Conservation (phyloP, 441 rosid species). For the Geranium incanum region DNA sequence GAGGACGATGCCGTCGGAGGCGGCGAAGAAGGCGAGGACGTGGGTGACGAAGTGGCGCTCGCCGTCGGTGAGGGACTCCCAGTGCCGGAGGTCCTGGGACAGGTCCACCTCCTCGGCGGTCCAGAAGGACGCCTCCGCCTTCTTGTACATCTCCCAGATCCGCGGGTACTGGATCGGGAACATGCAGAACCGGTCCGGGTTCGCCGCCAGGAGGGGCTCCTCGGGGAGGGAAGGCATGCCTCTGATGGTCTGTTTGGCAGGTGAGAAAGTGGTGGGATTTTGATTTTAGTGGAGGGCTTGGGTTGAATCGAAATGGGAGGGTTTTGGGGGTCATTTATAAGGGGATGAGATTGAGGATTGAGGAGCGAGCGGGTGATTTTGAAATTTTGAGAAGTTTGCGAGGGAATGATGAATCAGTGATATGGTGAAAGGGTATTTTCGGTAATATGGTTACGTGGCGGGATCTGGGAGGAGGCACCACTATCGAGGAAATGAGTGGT, state of each 20-base stretch:
- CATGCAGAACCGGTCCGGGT: constrained; percentile 26
- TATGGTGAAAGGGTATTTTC: constrained; percentile 11
- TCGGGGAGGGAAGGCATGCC: constrained; percentile 24
- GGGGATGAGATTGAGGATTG: constrained; percentile 10
- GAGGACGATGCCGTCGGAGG: constrained; percentile 27
- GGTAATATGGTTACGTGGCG: not conserved
- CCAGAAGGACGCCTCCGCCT: constrained; percentile 30
- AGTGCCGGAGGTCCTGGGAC: constrained; percentile 24
- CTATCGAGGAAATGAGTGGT: not conserved
- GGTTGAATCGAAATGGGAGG: not conserved
- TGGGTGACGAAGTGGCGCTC: constrained; percentile 26
- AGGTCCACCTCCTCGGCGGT: constrained; percentile 31
- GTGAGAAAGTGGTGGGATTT: constrained; percentile 5
- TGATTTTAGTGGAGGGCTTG: not conserved
- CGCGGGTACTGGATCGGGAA: constrained; percentile 26
- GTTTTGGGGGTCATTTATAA: constrained; percentile 18
- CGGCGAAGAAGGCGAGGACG: constrained; percentile 29
- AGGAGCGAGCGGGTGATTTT: constrained; percentile 26
- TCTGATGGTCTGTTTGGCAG: not conserved
- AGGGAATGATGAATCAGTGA: constrained; percentile 18
- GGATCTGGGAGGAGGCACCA: not conserved
- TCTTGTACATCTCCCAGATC: constrained; percentile 29
- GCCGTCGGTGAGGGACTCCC: constrained; percentile 22
- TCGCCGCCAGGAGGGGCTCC: constrained; percentile 27
- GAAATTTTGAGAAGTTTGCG: constrained; percentile 35